Conservation (phyloP, 192 early-diverging fungal genomes). For the Coemansia sp. region DNA sequence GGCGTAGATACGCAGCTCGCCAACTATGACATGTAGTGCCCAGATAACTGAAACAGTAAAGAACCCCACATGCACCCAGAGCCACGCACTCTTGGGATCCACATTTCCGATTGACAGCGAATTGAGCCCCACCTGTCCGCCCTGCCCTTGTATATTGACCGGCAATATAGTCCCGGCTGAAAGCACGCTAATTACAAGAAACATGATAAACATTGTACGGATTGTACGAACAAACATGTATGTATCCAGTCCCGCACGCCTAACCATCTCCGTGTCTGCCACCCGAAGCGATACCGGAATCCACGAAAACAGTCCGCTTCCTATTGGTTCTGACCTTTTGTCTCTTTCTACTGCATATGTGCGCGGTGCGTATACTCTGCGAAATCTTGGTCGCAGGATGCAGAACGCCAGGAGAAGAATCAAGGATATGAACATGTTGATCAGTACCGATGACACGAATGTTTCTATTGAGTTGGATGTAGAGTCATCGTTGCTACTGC, state of each 20-base stretch:
- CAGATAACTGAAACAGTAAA: conserved; percentile 25
- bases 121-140: conserved; percentile 55
- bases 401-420: conserved; percentile 62
- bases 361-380: conserved; percentile 72
- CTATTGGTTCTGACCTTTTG: conserved; percentile 56
- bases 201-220: conserved; percentile 66
- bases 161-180: conserved; percentile 68
- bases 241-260: conserved; percentile 67
- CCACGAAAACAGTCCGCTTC: conserved; percentile 62
- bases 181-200: conserved; percentile 59
- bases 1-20: conserved; percentile 62
- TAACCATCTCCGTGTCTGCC: conserved; percentile 59
- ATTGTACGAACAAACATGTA: conserved; percentile 80
- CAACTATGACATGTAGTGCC: conserved; percentile 56
- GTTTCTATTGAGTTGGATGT: conserved; percentile 60
- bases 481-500: neutral
- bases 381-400: conserved; percentile 64
- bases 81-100: conserved; percentile 36
- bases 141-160: conserved; percentile 63
- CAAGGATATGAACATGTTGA: conserved; percentile 63
- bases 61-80: conserved; percentile 74
- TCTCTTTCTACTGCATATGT: conserved; percentile 62
- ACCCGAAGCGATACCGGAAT: conserved; percentile 58
- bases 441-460: conserved; percentile 68
- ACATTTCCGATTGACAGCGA: conserved; percentile 76